These are phyloP conservation scores for Myriangium duriaei DNA, from an alignment of 2,329 filamentous ascomycete species.

Conservation along the genomic window DNA sequence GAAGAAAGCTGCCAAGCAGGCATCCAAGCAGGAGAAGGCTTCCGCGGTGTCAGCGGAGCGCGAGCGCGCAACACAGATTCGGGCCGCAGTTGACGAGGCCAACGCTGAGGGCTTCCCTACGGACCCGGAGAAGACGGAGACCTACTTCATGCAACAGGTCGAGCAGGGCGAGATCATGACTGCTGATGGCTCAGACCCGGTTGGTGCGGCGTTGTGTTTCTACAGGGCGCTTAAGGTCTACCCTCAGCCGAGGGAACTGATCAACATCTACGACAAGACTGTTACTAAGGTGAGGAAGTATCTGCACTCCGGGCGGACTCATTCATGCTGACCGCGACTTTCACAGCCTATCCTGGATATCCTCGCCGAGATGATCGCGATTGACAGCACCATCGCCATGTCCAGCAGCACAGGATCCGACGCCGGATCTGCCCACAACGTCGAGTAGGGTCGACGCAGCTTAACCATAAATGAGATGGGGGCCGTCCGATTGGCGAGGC, in stretches of 20 bases:
- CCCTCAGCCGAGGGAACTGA: slow-evolving; percentile 81
- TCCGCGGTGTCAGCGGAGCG: slow-evolving; percentile 53
- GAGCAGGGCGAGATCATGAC: slow-evolving; percentile 75
- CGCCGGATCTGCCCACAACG: slow-evolving; percentile 17
- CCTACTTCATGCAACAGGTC: slow-evolving; percentile 94
- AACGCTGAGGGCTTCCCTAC: slow-evolving; percentile 85
- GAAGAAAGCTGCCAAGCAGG: slow-evolving; percentile 63
- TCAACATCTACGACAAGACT: slow-evolving; percentile 96
- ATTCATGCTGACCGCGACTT: slow-evolving; percentile 10
- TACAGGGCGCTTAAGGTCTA: slow-evolving; percentile 99
- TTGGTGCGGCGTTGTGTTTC: slow-evolving; percentile 87
- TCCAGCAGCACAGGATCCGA: slow-evolving; percentile 16
- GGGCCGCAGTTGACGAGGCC: slow-evolving; percentile 62
- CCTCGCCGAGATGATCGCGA: slow-evolving; percentile 93
- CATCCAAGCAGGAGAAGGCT: slow-evolving; percentile 59
- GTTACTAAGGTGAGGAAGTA: slow-evolving; percentile 64
- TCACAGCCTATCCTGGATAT: slow-evolving; percentile 78
- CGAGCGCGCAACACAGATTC: slow-evolving; percentile 62
- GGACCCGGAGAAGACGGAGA: slow-evolving; percentile 84
- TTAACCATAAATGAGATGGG: no score
- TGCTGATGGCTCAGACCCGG: slow-evolving; percentile 57
- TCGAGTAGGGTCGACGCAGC: slow-evolving; percentile 22
- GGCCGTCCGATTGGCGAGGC: no score
- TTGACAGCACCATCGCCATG: slow-evolving; percentile 53
- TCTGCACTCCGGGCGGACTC: neutral